A percentile compares a stretch with the other conserved stretches of the same genome.
These are phyloP conservation scores for Cephalotrichum gorgonifer DNA, from an alignment of 2,329 filamentous ascomycete genomes.

Conservation along the genomic window DNA sequence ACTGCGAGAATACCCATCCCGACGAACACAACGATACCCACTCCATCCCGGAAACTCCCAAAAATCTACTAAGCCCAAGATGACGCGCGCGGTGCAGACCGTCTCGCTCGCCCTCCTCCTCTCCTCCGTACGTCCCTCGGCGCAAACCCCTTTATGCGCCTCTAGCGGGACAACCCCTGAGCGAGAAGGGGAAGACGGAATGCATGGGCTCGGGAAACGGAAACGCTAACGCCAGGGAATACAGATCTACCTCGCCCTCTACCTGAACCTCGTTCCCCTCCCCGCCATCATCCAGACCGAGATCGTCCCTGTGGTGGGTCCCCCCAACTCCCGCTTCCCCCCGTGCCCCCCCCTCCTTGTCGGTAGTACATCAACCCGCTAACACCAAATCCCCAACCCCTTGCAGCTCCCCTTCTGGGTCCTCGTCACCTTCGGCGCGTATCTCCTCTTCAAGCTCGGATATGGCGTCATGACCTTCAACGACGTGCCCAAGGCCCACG, in stretches of 20 bases:
- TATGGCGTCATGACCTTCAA: conserved; percentile 93
- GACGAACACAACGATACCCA: no score
- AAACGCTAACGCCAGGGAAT: conserved; percentile 11
- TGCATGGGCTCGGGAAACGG: not conserved
- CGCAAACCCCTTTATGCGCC: not conserved
- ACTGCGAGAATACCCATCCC: no score
- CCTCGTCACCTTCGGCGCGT: conserved; percentile 81
- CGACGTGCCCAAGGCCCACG: conserved; percentile 77
- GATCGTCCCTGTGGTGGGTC: conserved; percentile 77
- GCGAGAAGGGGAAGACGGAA: not conserved
- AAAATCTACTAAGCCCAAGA: no score
- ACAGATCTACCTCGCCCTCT: conserved; percentile 87
- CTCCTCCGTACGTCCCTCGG: conserved; percentile 69
- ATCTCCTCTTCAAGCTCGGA: conserved; percentile 84
- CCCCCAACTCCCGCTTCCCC: not conserved
- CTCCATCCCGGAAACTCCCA: no score
- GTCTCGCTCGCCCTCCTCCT: conserved; percentile 74
- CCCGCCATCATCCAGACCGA: conserved; percentile 69
- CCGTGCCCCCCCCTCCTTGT: not conserved
- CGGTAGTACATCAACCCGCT: not conserved
- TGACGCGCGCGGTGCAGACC: conserved; percentile 92
- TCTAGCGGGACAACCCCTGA: not conserved
- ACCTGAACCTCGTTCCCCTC: conserved; percentile 73
- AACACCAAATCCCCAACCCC: not conserved
- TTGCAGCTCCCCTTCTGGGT: conserved; percentile 82